Evolutionary conservation across 257 asterid genomes (phyloP).

Genomic region (Avicennia marina): DNA sequence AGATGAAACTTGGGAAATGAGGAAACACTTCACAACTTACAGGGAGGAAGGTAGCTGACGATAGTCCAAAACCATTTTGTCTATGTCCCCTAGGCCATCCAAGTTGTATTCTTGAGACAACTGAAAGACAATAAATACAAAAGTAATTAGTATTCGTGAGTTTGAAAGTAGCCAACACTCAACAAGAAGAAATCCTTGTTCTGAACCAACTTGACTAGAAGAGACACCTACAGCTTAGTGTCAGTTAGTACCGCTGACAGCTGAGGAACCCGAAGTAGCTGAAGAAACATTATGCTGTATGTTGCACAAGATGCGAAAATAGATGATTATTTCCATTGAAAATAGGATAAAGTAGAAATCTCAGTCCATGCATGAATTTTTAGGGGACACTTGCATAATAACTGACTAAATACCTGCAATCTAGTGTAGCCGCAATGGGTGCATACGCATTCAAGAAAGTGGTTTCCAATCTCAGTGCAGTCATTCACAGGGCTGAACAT

Average conservation of each 20-base stretch:
- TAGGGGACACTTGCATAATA: too few relatives aligned
- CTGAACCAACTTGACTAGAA: conserved; percentile 49
- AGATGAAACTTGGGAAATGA: too few relatives aligned
- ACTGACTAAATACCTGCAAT: conserved; percentile 42
- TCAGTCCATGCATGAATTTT: conserved; percentile 4
- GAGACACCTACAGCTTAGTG: conserved; percentile 31
- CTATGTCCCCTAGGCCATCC: conserved; percentile 67
- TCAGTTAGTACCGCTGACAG: conserved; percentile 26
- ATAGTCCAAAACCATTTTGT: conserved; percentile 59
- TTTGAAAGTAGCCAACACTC: too few relatives aligned
- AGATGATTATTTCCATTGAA: background rate
- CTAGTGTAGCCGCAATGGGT: conserved; percentile 41
- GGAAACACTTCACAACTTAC: conserved; percentile 41
- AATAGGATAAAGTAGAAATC: background rate
- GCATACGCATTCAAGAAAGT: conserved; percentile 67
- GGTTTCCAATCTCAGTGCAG: conserved; percentile 72
- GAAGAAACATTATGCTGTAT: conserved; percentile 36
- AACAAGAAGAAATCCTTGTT: too few relatives aligned
- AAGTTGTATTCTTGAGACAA: conserved; percentile 49
- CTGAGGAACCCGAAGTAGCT: conserved; percentile 26
- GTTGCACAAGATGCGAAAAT: conserved; percentile 15
- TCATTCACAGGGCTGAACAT: conserved; percentile 66
- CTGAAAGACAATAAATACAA: conserved; percentile 26
- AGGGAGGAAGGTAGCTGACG: conserved; percentile 55
- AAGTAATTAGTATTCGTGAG: conserved; percentile 1